Percentiles rank a stretch among this genome's conserved stretches.
These are phyloP conservation scores for Claviceps arundinis DNA, from an alignment of 2,329 filamentous ascomycete species.

Conservation along the genomic window DNA sequence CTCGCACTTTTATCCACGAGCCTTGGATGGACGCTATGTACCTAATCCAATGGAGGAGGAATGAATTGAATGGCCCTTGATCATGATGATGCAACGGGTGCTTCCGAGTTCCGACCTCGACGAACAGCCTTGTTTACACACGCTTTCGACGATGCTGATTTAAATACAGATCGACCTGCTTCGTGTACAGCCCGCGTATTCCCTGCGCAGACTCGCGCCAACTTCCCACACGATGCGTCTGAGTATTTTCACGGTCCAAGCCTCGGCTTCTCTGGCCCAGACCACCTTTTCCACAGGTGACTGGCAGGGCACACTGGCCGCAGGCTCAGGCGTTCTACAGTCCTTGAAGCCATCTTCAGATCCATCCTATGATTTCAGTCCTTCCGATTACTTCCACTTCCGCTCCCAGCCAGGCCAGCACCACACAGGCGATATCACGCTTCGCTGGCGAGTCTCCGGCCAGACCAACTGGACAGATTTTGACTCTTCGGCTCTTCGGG, in stretches of 20 bases:
- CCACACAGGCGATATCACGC: slow-evolving; percentile 44
- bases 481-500: slow-evolving; percentile 26
- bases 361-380: slow-evolving; percentile 33
- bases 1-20: too few relatives aligned
- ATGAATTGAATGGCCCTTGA: too few relatives aligned
- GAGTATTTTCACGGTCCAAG: neutral
- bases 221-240: neutral
- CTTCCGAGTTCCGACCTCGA: too few relatives aligned
- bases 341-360: neutral
- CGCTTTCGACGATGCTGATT: too few relatives aligned
- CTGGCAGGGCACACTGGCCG: neutral
- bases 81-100: too few relatives aligned
- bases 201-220: too few relatives aligned
- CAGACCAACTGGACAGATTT: slow-evolving; percentile 28
- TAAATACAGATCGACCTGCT: neutral
- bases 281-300: slow-evolving; percentile 1
- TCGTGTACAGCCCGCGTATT: too few relatives aligned
- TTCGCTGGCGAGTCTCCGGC: slow-evolving; percentile 34
- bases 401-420: slow-evolving; percentile 40
- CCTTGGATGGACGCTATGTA: too few relatives aligned
- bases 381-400: slow-evolving; percentile 33
- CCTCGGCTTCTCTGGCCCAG: slow-evolving; percentile 1
- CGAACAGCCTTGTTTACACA: too few relatives aligned
- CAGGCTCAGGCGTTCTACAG: neutral
- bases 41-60: too few relatives aligned